Conservation (phyloP, 768 basidiomycete genomes). For the Mrakia hoshinonis region DNA sequence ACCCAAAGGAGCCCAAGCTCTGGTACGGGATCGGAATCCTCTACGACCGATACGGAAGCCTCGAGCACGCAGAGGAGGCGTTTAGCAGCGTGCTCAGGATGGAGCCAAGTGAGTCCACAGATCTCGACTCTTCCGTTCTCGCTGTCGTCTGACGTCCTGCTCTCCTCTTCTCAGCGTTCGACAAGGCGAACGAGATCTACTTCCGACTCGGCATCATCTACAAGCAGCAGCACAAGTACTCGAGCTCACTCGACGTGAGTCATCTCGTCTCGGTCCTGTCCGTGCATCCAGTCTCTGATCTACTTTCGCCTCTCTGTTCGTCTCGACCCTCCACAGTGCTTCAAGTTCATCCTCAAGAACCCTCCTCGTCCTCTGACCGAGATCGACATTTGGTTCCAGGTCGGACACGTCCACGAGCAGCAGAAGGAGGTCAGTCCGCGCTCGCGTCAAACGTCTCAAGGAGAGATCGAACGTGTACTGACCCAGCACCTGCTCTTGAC, state of each 20-base stretch:
- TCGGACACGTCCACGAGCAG: constrained; percentile 96
- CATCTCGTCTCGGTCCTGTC: neutral
- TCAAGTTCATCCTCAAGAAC: constrained; percentile 90
- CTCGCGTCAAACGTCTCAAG: neutral
- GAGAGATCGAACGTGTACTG: neutral
- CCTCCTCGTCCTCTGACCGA: constrained; percentile 92
- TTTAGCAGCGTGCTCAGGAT: constrained; percentile 91
- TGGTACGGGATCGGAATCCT: constrained; percentile 99
- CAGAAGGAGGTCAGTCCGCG: constrained; percentile 71
- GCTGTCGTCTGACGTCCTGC: neutral
- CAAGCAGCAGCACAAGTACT: constrained; percentile 94
- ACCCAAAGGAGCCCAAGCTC: constrained; percentile 95
- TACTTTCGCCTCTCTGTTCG: neutral
- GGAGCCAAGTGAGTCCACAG: constrained; percentile 68
- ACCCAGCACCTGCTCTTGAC: neutral
- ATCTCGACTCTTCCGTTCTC: constrained; percentile 2
- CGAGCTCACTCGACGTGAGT: constrained; percentile 60
- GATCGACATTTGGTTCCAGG: constrained; percentile 99
- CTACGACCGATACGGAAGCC: constrained; percentile 94
- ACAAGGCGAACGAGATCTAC: constrained; percentile 96
- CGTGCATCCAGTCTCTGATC: too few relatives aligned
- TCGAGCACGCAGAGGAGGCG: constrained; percentile 98
- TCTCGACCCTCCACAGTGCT: constrained; percentile 49
- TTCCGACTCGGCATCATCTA: constrained; percentile 98
- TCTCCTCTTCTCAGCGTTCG: constrained; percentile 60